Base-by-base conservation (phyloP, 768 basidiomycete species). In the Boletus sp. region DNA sequence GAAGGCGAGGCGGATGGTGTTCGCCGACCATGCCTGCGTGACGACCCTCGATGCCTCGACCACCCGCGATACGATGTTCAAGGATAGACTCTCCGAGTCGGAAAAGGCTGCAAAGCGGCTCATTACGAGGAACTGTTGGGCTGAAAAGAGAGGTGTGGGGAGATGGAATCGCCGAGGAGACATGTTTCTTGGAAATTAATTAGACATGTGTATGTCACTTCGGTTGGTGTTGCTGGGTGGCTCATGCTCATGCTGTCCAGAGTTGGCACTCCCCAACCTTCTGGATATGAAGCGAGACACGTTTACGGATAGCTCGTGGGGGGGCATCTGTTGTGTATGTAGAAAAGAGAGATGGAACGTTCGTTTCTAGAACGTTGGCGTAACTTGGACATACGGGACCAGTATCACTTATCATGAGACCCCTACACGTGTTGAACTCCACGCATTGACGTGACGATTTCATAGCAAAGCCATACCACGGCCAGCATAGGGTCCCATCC, bases 21-120 rank as follows among this genome's bases (percentile, higher is more conserved):
- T 76, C 9, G 60, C 66, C 1, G 73, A 70, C 10, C 69, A 74
- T 25, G 76, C 71, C 8, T 78, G 77, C 38, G 67, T 78, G 44
- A 75, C 75, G 1, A 71, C 74, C 3, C 54, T 70, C 50, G 64
- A 63, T 13, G 34, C 61, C 25, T 54, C 53, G 49, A 48, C 50
- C 5, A 47, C 50, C 17, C 48, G 52, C 50, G 66, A 66, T 17
- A 33, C 41, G 19, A 47, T 54, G 42, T 56, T 67, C 47, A 66
- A 68, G 21, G 57, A 63, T 23, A 63, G 66, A 47, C 57, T 67
- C 15, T 55, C 50, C 47, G 54, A 61, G 51, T 67, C 65, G 5
- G 59, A 63, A 42, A 63, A 42, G 23, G 54, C 41, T 0, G 55
- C 64, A 1, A 68, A 67, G 14, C 64, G 57, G 11, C 52, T 67